A percentile compares a stretch with the other conserved stretches of the same genome.
phyloP scores from a whole-genome alignment of 2,329 filamentous ascomycete species.

The Pestalotiopsis sp. region DNA sequence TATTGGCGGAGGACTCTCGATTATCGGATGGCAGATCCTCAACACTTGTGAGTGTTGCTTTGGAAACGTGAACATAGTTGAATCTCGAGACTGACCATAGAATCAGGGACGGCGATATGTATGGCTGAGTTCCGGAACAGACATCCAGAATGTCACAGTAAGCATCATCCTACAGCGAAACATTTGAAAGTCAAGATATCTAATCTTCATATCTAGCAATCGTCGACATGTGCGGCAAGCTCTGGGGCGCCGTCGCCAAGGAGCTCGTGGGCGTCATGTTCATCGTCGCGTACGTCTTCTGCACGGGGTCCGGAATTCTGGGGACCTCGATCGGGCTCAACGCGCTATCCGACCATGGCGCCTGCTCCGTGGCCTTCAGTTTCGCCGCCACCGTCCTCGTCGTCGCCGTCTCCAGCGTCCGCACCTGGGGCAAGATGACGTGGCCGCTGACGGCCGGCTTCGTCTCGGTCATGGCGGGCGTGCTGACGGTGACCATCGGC shows the following conservation, averaged over 20 bases:
- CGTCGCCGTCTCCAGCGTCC: slow-evolving; percentile 45
- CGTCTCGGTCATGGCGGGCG: slow-evolving; percentile 55
- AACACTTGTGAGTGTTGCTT: slow-evolving; percentile 21
- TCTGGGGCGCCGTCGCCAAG: slow-evolving; percentile 52
- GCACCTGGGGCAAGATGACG: slow-evolving; percentile 61
- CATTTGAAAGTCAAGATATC: not conserved
- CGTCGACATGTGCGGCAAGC: slow-evolving; percentile 58
- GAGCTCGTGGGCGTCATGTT: slow-evolving; percentile 59
- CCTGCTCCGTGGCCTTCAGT: slow-evolving; percentile 60
- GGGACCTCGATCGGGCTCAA: slow-evolving; percentile 62
- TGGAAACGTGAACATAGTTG: too few species aligned
- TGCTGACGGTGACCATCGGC: slow-evolving; percentile 57
- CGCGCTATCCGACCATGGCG: slow-evolving; percentile 56
- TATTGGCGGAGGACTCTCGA: slow-evolving; percentile 21
- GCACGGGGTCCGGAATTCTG: slow-evolving; percentile 58
- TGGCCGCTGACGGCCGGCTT: slow-evolving; percentile 65
- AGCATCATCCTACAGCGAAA: not conserved
- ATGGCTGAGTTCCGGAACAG: slow-evolving; percentile 37
- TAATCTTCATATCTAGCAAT: slow-evolving; percentile 18
- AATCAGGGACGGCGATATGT: slow-evolving; percentile 35
- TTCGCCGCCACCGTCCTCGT: slow-evolving; percentile 51
- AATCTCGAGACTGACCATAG: slow-evolving; percentile 20
- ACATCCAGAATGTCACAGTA: slow-evolving; percentile 37
- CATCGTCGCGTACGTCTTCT: slow-evolving; percentile 60
- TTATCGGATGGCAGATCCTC: slow-evolving; percentile 24